Conservation (phyloP, 805 yeast genomes). For the Suhomyces sp. region DNA sequence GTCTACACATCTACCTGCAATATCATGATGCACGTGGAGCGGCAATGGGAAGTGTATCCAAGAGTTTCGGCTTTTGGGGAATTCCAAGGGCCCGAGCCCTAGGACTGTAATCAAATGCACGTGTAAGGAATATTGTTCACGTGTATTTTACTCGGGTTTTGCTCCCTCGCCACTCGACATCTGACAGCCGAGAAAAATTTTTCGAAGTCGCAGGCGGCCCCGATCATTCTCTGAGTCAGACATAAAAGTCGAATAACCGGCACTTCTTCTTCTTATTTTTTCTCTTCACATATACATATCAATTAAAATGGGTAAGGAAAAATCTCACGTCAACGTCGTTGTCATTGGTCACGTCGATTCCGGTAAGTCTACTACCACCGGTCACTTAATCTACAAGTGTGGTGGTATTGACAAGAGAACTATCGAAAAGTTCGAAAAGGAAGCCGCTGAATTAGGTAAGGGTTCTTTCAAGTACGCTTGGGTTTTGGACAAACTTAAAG, state of each 20-base stretch:
- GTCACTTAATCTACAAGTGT: constrained; percentile 98
- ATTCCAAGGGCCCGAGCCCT: constrained; percentile 2
- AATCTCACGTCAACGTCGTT: constrained; percentile 98
- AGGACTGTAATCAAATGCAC: background rate
- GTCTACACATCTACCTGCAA: background rate
- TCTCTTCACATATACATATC: constrained; percentile 9
- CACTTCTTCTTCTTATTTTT: constrained; percentile 10
- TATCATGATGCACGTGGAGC: background rate
- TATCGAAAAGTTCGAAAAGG: constrained; percentile 96
- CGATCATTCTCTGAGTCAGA: constrained; percentile 1
- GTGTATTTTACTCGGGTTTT: background rate
- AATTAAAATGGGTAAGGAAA: constrained; percentile 77
- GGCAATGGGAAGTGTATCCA: background rate
- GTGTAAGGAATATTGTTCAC: background rate
- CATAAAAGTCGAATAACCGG: constrained; percentile 5
- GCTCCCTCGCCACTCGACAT: background rate
- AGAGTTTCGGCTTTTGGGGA: background rate
- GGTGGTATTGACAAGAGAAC: constrained; percentile 99
- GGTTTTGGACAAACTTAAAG: constrained; percentile 94
- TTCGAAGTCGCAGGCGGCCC: constrained; percentile 6
- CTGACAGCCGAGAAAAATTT: constrained; percentile 1
- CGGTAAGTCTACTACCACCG: constrained; percentile 93
- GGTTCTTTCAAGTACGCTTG: constrained; percentile 98
- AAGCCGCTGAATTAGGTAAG: constrained; percentile 96
- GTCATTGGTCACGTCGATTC: constrained; percentile 99